These are phyloP conservation scores for Comarum palustre DNA, from an alignment of 306 rosid species.

Conservation along the genomic window DNA sequence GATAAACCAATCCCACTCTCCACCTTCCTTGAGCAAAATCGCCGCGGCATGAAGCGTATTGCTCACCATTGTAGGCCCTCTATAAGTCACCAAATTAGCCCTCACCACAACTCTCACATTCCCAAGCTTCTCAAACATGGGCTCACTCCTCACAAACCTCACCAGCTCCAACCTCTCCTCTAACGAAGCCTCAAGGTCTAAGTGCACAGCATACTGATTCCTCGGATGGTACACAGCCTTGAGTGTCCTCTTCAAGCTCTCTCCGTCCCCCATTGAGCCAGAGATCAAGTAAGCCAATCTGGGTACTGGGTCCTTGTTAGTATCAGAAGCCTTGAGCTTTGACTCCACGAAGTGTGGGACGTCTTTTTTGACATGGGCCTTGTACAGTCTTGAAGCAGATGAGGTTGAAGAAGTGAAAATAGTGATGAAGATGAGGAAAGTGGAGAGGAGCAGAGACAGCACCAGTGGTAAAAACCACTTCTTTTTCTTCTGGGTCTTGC, in stretches of 20 bases:
- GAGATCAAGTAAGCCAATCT: constrained; percentile 72
- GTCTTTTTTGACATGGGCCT: constrained; percentile 20
- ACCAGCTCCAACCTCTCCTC: constrained; percentile 58
- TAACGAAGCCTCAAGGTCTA: constrained; percentile 64
- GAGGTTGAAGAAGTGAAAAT: constrained; percentile 31
- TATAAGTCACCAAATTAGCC: constrained; percentile 71
- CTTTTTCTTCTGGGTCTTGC: constrained; percentile 43
- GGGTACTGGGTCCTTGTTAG: constrained; percentile 41
- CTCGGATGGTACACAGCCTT: constrained; percentile 70
- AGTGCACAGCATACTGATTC: constrained; percentile 62
- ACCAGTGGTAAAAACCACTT: constrained; percentile 48
- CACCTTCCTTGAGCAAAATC: constrained; percentile 56
- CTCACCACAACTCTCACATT: constrained; percentile 54
- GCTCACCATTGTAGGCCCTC: constrained; percentile 72
- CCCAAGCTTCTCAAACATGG: constrained; percentile 44
- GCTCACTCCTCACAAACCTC: constrained; percentile 45
- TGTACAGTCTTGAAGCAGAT: constrained; percentile 24
- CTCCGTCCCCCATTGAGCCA: constrained; percentile 67
- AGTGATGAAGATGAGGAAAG: constrained; percentile 34
- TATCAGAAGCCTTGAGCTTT: constrained; percentile 34
- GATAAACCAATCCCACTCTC: constrained; percentile 80
- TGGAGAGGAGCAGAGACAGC: constrained; percentile 34
- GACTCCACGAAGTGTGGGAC: constrained; percentile 55
- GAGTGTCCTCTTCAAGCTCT: constrained; percentile 62
- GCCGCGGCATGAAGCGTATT: constrained; percentile 80